phyloP scores from a whole-genome alignment of 345 rosid genomes.

The Populus euphratica region DNA sequence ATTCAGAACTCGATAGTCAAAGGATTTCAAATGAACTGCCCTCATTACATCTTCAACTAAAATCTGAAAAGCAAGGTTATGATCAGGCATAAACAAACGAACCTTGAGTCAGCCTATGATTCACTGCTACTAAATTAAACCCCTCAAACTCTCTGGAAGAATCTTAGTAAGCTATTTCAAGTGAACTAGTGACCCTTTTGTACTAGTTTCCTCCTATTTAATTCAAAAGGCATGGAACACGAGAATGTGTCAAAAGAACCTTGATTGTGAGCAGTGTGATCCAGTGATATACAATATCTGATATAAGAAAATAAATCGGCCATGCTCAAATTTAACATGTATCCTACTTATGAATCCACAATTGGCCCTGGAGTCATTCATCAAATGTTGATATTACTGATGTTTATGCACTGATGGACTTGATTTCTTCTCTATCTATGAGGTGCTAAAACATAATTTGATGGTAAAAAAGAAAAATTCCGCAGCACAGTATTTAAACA shows the following conservation, averaged over 20 bases:
- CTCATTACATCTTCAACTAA: conserved; percentile 63
- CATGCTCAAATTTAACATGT: neutral
- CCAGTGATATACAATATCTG: neutral
- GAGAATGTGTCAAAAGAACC: neutral
- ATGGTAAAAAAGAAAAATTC: neutral
- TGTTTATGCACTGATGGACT: too few relatives aligned
- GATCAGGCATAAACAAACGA: neutral
- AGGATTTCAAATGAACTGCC: conserved; percentile 79
- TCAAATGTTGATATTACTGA: too few relatives aligned
- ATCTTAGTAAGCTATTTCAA: too few relatives aligned
- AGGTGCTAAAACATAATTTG: neutral
- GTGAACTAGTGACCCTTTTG: too few relatives aligned
- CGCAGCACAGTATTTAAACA: neutral
- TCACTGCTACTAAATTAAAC: neutral
- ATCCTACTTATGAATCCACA: neutral
- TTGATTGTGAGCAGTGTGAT: neutral
- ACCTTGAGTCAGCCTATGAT: neutral
- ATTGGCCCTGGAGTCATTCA: neutral
- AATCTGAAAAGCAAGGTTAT: conserved; percentile 37
- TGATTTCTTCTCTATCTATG: too few relatives aligned
- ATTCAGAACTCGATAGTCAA: conserved; percentile 82
- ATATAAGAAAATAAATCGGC: too few relatives aligned
- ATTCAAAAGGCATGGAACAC: neutral
- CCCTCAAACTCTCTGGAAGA: neutral
- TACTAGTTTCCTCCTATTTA: neutral